Percentiles rank a stretch among this genome's conserved stretches.
Conservation (phyloP, 2,329 filamentous ascomycete genomes). For the Neonectria faginata region DNA sequence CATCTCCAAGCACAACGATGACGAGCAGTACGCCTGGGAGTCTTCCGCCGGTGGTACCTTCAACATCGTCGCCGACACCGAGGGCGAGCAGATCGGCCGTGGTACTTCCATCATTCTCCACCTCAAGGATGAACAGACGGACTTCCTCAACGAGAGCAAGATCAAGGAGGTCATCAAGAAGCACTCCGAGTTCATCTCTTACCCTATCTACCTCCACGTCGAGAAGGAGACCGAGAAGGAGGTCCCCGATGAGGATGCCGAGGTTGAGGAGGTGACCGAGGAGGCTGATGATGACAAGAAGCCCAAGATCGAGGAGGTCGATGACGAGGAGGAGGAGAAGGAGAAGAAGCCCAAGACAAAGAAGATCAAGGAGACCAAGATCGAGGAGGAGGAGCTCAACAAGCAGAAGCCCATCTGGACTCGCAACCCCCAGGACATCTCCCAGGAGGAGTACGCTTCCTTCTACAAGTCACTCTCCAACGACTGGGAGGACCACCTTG, state of each 20-base stretch:
- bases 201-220: slow-evolving; percentile 99
- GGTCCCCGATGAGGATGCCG: slow-evolving; percentile 94
- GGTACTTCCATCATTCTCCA: slow-evolving; percentile 98
- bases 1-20: slow-evolving; percentile 99
- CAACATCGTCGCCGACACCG: slow-evolving; percentile 89
- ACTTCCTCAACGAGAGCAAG: slow-evolving; percentile 98
- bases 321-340: slow-evolving; percentile 84
- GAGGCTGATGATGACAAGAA: slow-evolving; percentile 92
- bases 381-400: slow-evolving; percentile 99
- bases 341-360: slow-evolving; percentile 98
- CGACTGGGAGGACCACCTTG: slow-evolving; percentile 99
- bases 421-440: slow-evolving; percentile 95
- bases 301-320: slow-evolving; percentile 93
- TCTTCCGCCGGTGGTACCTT: slow-evolving; percentile 97
- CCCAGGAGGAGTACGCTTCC: slow-evolving; percentile 93
- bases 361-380: slow-evolving; percentile 98
- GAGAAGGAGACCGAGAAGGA: slow-evolving; percentile 99
- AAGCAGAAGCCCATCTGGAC: slow-evolving; percentile 99
- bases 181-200: slow-evolving; percentile 99
- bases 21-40: slow-evolving; percentile 99
- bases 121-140: slow-evolving; percentile 98
- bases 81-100: slow-evolving; percentile 90
- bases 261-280: slow-evolving; percentile 72
- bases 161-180: slow-evolving; percentile 99
- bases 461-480: slow-evolving; percentile 99